phyloP scores from a whole-genome alignment of 768 basidiomycete genomes.

The Tephrocybe sp. region DNA sequence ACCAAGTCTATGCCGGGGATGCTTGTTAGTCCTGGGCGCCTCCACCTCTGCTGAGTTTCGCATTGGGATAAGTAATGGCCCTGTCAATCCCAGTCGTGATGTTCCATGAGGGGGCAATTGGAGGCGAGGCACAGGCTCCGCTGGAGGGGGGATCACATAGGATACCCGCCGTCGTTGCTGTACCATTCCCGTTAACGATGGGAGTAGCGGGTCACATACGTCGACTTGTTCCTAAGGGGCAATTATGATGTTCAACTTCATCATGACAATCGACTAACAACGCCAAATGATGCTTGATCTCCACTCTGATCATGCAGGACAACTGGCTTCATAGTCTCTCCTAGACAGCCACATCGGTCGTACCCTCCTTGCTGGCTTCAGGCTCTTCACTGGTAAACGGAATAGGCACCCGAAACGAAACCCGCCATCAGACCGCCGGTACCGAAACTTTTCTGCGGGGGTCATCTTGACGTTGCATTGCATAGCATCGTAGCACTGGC shows the following conservation, averaged over 20 bases:
- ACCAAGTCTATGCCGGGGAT: constrained; percentile 85
- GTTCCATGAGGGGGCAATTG: constrained; percentile 66
- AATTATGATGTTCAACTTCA: neutral
- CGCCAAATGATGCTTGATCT: neutral
- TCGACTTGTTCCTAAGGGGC: neutral
- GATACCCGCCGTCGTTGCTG: constrained; percentile 71
- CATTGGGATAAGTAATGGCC: constrained; percentile 58
- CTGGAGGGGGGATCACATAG: constrained; percentile 80
- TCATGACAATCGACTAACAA: neutral
- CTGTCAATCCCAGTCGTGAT: constrained; percentile 62
- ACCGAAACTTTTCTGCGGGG: neutral
- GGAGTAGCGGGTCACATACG: too few relatives aligned
- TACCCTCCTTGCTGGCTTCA: too few relatives aligned
- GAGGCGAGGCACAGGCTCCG: constrained; percentile 58
- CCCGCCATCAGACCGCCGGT: too few relatives aligned
- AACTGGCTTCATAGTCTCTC: too few relatives aligned
- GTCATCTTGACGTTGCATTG: neutral
- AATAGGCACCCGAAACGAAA: neutral
- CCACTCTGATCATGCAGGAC: too few relatives aligned
- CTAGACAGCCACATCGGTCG: too few relatives aligned
- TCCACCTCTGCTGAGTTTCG: constrained; percentile 26
- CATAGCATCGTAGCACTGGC: neutral
- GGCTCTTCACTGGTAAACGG: too few relatives aligned
- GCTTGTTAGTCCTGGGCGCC: constrained; percentile 28
- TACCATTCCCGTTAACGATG: constrained; percentile 26